Conservation (phyloP, 163 green algal species). For the Scenedesmus sp. region DNA sequence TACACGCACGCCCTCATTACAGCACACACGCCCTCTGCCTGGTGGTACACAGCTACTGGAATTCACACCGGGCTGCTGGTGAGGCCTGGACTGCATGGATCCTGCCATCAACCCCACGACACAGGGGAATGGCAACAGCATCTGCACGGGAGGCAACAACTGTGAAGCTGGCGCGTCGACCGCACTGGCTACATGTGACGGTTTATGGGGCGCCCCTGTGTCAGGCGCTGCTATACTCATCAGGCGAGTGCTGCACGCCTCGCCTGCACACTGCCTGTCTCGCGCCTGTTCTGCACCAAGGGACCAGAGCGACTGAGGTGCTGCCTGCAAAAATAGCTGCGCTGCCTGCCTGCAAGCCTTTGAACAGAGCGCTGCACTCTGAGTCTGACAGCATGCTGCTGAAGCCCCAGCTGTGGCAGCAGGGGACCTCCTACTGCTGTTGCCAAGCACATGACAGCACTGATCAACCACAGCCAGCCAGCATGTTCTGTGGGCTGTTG, state of each 20-base stretch:
- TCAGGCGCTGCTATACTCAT: too few relatives aligned
- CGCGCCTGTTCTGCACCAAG: background rate
- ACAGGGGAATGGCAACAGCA: background rate
- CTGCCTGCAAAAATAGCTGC: background rate
- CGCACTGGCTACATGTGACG: background rate
- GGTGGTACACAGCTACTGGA: background rate
- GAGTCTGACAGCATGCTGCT: background rate
- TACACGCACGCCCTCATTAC: background rate
- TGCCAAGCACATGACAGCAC: background rate
- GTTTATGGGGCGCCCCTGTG: background rate
- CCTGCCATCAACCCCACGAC: too few relatives aligned
- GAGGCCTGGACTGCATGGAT: too few relatives aligned
- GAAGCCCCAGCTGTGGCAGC: background rate
- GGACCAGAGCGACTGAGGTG: background rate
- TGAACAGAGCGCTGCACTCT: background rate
- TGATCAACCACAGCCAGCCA: background rate
- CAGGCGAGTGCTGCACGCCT: background rate
- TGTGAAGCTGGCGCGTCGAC: background rate
- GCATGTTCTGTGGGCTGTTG: background rate
- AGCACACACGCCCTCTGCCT: background rate
- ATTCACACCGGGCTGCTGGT: background rate
- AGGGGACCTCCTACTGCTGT: background rate
- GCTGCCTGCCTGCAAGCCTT: background rate
- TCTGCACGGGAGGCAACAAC: too few relatives aligned
- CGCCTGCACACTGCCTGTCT: background rate